Conservation (phyloP, 23 red algal genomes). For the Gracilaria domingensis region DNA sequence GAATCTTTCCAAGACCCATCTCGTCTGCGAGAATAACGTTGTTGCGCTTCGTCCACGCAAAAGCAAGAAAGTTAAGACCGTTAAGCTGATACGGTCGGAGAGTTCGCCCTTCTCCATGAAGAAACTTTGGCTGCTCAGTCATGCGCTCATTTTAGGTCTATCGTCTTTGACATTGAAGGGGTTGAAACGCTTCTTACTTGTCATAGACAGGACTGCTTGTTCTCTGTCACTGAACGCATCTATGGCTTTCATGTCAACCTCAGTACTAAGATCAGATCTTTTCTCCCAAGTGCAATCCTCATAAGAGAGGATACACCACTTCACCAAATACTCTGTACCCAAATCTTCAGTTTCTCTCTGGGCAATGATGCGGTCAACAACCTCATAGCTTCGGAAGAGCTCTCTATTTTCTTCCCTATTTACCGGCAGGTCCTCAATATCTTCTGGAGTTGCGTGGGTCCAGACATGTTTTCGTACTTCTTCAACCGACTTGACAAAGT, state of each 20-base stretch:
- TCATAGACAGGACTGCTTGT: conserved; percentile 47
- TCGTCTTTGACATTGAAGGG: conserved; percentile 83
- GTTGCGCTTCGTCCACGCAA: conserved; percentile 82
- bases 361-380: conserved; percentile 84
- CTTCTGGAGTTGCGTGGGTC: conserved; percentile 73
- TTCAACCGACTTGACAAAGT: conserved; percentile 81
- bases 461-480: conserved; percentile 35
- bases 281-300: conserved; percentile 90
- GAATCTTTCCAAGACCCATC: conserved; percentile 94
- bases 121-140: conserved; percentile 75
- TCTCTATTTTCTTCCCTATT: conserved; percentile 65
- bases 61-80: conserved; percentile 89
- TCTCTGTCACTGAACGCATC: conserved; percentile 88
- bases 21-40: conserved; percentile 97
- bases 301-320: conserved; percentile 84
- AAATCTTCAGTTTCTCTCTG: conserved; percentile 66
- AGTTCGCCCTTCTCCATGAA: conserved; percentile 86
- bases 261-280: conserved; percentile 57
- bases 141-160: conserved; percentile 76
- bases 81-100: conserved; percentile 93
- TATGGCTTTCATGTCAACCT: conserved; percentile 84
- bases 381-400: conserved; percentile 55
- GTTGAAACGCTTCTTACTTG: conserved; percentile 74
- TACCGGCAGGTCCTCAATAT: conserved; percentile 73
- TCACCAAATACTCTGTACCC: conserved; percentile 84